phyloP scores from a whole-genome alignment of 805 yeast genomes.

The Ogataea parapolymorpha region DNA sequence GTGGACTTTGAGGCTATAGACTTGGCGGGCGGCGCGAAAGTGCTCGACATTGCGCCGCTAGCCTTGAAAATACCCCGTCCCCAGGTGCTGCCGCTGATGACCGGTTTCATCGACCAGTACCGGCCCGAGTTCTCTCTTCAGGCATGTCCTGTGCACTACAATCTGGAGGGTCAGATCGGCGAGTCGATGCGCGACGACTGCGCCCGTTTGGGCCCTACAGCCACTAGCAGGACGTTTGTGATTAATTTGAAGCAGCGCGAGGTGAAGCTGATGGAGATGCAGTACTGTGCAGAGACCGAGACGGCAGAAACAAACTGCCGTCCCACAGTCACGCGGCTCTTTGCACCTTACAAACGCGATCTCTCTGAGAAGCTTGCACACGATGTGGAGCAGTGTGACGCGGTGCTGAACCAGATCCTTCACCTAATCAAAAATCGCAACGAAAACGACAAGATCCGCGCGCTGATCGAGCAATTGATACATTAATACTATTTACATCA shows the following conservation, averaged over 20 bases:
- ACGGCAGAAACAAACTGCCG: background rate
- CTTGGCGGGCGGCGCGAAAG: background rate
- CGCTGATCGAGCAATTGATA: slow-evolving; percentile 15
- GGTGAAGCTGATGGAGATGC: slow-evolving; percentile 21
- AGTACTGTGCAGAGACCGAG: background rate
- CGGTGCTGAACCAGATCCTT: slow-evolving; percentile 15
- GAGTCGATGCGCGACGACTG: slow-evolving; percentile 49
- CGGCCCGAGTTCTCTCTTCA: slow-evolving; percentile 50
- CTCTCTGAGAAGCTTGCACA: background rate
- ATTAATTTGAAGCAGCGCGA: slow-evolving; percentile 29
- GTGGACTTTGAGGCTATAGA: too few relatives aligned
- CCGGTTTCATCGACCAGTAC: slow-evolving; percentile 45
- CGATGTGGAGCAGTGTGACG: slow-evolving; percentile 17
- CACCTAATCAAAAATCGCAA: slow-evolving; percentile 2
- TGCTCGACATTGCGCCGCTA: slow-evolving; percentile 1
- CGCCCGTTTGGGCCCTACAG: slow-evolving; percentile 13
- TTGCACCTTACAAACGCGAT: slow-evolving; percentile 10
- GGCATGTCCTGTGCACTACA: slow-evolving; percentile 46
- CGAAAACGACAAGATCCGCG: slow-evolving; percentile 18
- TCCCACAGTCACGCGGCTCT: slow-evolving; percentile 16
- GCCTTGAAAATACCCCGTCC: slow-evolving; percentile 1
- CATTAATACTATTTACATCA: slow-evolving; percentile 15
- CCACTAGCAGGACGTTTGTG: slow-evolving; percentile 18
- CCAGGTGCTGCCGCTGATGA: slow-evolving; percentile 23
- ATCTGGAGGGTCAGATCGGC: slow-evolving; percentile 42